Conservation (phyloP, 148 eudicot species). For the Chenopodium quinoa region DNA sequence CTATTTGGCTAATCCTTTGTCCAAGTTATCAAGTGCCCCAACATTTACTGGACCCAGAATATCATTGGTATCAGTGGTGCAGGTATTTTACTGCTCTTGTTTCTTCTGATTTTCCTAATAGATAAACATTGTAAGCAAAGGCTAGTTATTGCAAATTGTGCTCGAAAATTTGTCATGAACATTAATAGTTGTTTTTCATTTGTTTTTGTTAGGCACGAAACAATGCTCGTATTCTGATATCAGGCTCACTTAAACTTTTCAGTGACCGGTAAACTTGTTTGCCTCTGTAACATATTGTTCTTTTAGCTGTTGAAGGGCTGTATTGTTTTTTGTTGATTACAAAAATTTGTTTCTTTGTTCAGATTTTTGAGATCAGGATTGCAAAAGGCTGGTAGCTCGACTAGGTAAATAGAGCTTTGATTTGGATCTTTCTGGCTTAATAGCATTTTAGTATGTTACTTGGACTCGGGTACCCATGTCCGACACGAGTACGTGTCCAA, state of each 20-base stretch:
- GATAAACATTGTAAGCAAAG: neutral
- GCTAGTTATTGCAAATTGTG: neutral
- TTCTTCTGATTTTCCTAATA: neutral
- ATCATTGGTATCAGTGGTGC: constrained; percentile 68
- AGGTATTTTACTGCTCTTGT: constrained; percentile 36
- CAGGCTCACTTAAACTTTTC: constrained; percentile 82
- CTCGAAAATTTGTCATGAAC: neutral
- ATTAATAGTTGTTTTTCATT: neutral
- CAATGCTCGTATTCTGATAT: constrained; percentile 69
- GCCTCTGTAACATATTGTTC: neutral
- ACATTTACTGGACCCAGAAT: constrained; percentile 52
- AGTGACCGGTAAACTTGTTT: constrained; percentile 55
- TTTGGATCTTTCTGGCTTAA: neutral
- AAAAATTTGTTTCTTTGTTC: constrained; percentile 25
- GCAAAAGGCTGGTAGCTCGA: constrained; percentile 75
- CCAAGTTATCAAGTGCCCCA: constrained; percentile 52
- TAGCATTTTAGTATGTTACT: neutral
- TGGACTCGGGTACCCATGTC: too few species aligned
- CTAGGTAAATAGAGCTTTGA: constrained; percentile 35
- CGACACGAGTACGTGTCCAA: too few species aligned
- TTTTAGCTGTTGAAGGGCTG: neutral
- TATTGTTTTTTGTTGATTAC: neutral
- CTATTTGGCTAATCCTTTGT: constrained; percentile 55
- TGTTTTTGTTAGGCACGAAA: constrained; percentile 66
- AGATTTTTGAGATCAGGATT: constrained; percentile 73